Base-by-base conservation (phyloP, 257 asterid species). In the Gentiana macrophylla region DNA sequence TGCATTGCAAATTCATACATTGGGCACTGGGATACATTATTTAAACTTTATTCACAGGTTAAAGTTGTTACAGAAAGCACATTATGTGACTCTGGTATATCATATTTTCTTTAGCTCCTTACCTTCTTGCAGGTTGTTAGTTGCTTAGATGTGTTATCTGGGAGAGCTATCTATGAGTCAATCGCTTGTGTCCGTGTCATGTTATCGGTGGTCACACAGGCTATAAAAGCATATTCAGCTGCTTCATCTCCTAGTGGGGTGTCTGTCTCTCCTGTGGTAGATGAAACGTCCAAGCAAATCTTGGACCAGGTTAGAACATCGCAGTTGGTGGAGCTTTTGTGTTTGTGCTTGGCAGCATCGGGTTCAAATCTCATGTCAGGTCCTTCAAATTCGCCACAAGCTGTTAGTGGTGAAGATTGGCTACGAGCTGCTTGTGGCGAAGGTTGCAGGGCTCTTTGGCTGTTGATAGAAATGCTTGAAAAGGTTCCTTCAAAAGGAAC, bases 341-440 rank as follows among this genome's bases (percentile, higher is more conserved):
- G 81, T 70, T 67, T 74, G 72, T 81, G 94, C 86, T 71, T 92
- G 81, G 95, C 82, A 69, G 77, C 94, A 50, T 92, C 88, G 55
- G 98, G 98, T 62, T 64, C 76, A 64, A 86, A 86, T 74, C 84
- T 82, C 72, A 80, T 81, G 73, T 82, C 95, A 69, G 97, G 94
- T 61, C 86, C 99, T 51, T 83, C 94, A 62, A 75, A 69, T 78
- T 74, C 86, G 73, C 62, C 83, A 74, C 84, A 90, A 72, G 94
- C 93, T 78, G 94, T 94, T 51, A 84, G 85, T 71, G 46, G 11
- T 2, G 99, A 88, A 78, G 87, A 89, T 60, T 74, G 86, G 74
- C 62, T 85, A 75, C 84, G 94, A 72, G 94, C 94, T 78, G 94
- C 94, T 51, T 89, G 86, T 71, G 99, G 86, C 70, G 99, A 92